Base-by-base conservation (phyloP, 2,329 filamentous ascomycete genomes). In the Cercospora sesami region DNA sequence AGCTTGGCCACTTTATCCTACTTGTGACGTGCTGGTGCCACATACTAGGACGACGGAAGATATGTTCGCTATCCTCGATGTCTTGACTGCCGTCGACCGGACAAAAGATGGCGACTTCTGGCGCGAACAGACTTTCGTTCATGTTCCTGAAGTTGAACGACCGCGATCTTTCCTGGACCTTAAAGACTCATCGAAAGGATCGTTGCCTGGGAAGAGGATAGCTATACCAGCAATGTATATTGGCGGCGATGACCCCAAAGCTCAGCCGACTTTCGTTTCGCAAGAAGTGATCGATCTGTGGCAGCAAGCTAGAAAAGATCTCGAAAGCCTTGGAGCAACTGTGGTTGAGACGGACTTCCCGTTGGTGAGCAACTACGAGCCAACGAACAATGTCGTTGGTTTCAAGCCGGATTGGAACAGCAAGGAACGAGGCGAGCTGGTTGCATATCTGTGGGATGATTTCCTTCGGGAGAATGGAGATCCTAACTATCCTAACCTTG, bases 1-100 rank as follows among this genome's bases (percentile, higher is more conserved):
- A 0, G 76, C 30, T 42, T 87, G 84, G 82, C 85, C 86, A 2
- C 75, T 88, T 1, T 88, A 85, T 70, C 81, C 84, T 0, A 86
- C 84, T 0, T 87, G 85, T 69, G 86, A 88, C 74, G 82, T 85
- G 0, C 75, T 86, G 0, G 83, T 86, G 0, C 86, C 86, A 0
- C 83, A 86, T 63, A 83, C 85, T 0, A 78, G 85, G 28, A 84
- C 81, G 0, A 78, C 87, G 55, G 68, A 75, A 2, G 86, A 88
- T 72, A 77, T 88, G 75, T 77, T 87, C 9, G 73, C 75, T 0
- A 71, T 88, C 0, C 76, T 88, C 0, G 80, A 85, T 55, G 80
- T 86, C 7, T 78, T 87, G 61, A 81, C 79, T 0, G 77, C 74
- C 0, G 75, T 81, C 0, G 86, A 88, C 67, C 16, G 73, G 2